Evolutionary conservation across 371 early-diverging fungal genomes (phyloP).

Genomic region (Zychaea mexicana): DNA sequence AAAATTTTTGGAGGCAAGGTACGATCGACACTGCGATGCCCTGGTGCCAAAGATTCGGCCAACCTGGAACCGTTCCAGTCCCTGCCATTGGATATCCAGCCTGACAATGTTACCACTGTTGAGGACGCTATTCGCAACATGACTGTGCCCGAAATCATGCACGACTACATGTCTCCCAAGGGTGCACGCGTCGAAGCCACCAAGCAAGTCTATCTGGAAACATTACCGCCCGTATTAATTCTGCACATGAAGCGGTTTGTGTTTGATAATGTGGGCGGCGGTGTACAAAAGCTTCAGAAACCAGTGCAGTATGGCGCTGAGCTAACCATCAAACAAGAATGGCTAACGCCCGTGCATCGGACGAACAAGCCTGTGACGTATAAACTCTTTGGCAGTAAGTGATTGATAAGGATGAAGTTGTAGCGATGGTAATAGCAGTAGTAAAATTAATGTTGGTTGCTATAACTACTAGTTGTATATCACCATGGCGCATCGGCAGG

Average conservation of each 20-base stretch:
- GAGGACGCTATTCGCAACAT: constrained; percentile 86
- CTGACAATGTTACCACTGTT: constrained; percentile 74
- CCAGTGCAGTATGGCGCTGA: constrained; percentile 72
- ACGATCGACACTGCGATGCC: constrained; percentile 76
- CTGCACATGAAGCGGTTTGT: constrained; percentile 94
- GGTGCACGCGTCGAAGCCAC: constrained; percentile 72
- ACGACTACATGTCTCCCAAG: constrained; percentile 52
- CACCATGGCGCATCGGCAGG: constrained; percentile 91
- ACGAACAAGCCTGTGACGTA: constrained; percentile 46
- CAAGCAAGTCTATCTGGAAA: constrained; percentile 84
- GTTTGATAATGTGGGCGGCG: constrained; percentile 77
- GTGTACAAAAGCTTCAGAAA: constrained; percentile 87
- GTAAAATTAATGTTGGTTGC: constrained; percentile 2
- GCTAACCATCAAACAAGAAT: constrained; percentile 73
- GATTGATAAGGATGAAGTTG: background rate
- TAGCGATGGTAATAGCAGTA: constrained; percentile 17
- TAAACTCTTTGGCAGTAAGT: constrained; percentile 59
- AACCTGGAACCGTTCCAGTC: constrained; percentile 89
- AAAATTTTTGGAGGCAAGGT: constrained; percentile 86
- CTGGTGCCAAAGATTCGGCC: constrained; percentile 79
- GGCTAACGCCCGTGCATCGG: constrained; percentile 57
- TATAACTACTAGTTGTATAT: constrained; percentile 74
- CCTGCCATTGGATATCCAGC: constrained; percentile 88
- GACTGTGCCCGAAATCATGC: constrained; percentile 76
- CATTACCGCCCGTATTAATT: constrained; percentile 90